A percentile compares a stretch with the other conserved stretches of the same genome.
phyloP scores from a whole-genome alignment of 495 filamentous ascomycete genomes.

The Annulohypoxylon stygium region DNA sequence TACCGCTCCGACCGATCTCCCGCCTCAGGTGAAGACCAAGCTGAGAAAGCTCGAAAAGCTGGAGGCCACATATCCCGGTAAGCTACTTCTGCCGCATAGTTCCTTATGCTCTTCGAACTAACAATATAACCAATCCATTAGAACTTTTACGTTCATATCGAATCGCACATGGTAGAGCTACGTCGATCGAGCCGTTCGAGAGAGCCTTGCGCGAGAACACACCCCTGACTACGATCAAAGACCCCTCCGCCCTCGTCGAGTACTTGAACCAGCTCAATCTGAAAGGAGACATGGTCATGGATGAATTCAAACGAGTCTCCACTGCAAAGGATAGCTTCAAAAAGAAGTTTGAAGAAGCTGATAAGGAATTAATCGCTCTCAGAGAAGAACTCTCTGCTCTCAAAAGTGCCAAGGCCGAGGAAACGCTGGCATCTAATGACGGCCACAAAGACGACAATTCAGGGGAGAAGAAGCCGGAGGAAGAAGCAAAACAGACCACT shows the following conservation, averaged over 20 bases:
- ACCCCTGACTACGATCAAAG: conserved; percentile 86
- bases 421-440: conserved; percentile 25
- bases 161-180: conserved; percentile 85
- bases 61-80: conserved; percentile 88
- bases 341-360: conserved; percentile 76
- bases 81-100: conserved; percentile 27
- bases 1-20: conserved; percentile 68
- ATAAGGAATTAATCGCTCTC: conserved; percentile 71
- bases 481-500: conserved; percentile 25
- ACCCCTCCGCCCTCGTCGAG: conserved; percentile 87
- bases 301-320: conserved; percentile 90
- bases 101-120: conserved; percentile 1
- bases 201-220: conserved; percentile 90
- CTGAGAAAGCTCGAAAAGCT: conserved; percentile 85
- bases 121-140: conserved; percentile 49
- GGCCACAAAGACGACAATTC: conserved; percentile 8
- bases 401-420: conserved; percentile 43
- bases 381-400: conserved; percentile 56
- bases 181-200: conserved; percentile 92
- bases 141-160: conserved; percentile 93
- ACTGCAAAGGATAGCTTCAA: conserved; percentile 84
- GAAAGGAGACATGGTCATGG: conserved; percentile 89
- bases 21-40: conserved; percentile 77
- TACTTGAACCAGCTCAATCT: conserved; percentile 92
- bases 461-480: conserved; percentile 29